phyloP scores from a whole-genome alignment of 495 filamentous ascomycete species.

The Podospora pseudocomata region DNA sequence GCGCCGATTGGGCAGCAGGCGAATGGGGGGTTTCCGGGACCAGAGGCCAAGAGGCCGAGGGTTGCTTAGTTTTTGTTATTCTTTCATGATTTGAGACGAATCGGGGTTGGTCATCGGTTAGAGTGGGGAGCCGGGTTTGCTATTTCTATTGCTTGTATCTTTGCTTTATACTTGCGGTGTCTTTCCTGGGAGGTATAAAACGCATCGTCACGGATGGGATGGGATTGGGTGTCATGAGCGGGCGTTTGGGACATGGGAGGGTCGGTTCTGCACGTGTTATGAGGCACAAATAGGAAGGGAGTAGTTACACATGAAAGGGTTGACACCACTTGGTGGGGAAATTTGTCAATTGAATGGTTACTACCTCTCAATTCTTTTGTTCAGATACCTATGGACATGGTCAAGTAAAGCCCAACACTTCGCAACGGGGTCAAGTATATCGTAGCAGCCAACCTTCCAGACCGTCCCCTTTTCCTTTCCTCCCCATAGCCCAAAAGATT shows the following conservation, averaged over 20 bases:
- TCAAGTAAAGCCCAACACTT: not conserved
- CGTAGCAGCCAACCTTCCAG: not conserved
- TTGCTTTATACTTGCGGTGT: not conserved
- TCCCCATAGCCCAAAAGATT: not conserved
- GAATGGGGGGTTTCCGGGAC: slow-evolving; percentile 16
- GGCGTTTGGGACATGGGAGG: not conserved
- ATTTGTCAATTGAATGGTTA: no score
- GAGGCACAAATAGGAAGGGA: not conserved
- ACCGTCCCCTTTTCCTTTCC: not conserved
- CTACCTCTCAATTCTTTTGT: no score
- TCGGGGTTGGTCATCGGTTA: not conserved
- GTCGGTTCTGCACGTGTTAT: not conserved
- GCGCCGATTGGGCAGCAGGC: slow-evolving; percentile 13
- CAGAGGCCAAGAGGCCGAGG: slow-evolving; percentile 43
- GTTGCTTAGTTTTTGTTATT: slow-evolving; percentile 23
- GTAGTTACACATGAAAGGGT: not conserved
- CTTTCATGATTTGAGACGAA: not conserved
- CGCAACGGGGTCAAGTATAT: not conserved
- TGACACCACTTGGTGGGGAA: no score
- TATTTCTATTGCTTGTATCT: not conserved
- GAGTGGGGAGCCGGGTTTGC: not conserved
- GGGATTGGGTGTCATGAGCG: not conserved
- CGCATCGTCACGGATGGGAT: not conserved
- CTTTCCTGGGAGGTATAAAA: not conserved
- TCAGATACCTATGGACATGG: no score